Evolutionary conservation across 2,329 filamentous ascomycete genomes (phyloP), one percentile per base, ranked within the genome.

Genomic region (Penicillium sclerotigenum): DNA sequence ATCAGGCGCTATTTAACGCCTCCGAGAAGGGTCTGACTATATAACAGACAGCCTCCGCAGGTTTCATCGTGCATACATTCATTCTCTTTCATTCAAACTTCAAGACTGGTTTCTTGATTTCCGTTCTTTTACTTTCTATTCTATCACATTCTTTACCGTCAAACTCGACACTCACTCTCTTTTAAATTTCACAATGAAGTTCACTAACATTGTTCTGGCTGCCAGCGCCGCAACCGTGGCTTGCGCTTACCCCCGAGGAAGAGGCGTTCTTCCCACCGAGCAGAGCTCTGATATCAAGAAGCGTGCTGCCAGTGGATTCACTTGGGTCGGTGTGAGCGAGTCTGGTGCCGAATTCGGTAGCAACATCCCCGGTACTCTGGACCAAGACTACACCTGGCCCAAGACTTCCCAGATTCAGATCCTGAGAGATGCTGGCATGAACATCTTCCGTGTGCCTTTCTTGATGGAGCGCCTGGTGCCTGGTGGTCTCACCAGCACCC

Each of bases 171-270:
- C 33, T 60, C 66, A 59, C 62, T 63, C 61, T 59, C 64, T 67
- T 47, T 48, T 33, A 36, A 33, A 46, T 50, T 29, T 50, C 60
- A 66, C 57, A 49, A 70, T 70, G 68, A 70, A 64, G 62, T 61
- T 70, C 49, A 63, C 54, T 54, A 70, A 60, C 58, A 54, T 70
- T 50, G 50, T 69, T 55, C 58, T 70, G 47, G 68, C 66, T 45
- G 66, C 66, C 46, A 66, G 67, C 42, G 66, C 67, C 40, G 66
- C 67, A 48, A 57, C 59, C 51, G 55, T 70, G 57, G 67, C 65
- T 41, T 57, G 52, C 50, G 68, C 68, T 18, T 64, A 63, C 36
- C 63, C 63, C 14, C 43, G 40, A 18, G 55, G 46, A 20, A 40
- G 61, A 13, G 56, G 62, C 5, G 52, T 58, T 47, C 16, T 63